Evolutionary conservation across 176 grass and related monocot genomes (phyloP), one percentile per base, ranked within the genome.

Genomic region (Carex pumila): DNA sequence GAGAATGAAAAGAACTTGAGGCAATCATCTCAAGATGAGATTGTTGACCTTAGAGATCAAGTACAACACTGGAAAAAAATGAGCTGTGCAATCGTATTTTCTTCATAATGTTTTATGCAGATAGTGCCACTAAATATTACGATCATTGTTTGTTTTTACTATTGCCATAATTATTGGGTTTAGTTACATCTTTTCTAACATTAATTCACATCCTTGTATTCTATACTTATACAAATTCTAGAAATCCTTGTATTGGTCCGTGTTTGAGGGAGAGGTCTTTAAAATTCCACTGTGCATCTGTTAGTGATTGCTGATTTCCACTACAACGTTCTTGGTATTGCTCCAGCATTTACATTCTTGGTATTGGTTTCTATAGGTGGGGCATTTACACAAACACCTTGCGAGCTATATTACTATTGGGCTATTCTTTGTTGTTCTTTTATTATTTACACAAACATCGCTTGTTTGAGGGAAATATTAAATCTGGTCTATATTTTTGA

Each of bases 31-130:
- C 91, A 99, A 89, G 90, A 92, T 60, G 97, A 99, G 58, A 80
- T 91, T 22, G 85, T 85, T 54, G 81, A 99, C 61, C 93, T 99
- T 29, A 94, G 87, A 84, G 92, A 90, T 88, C 89, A 99, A 96
- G 79, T 99, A 34, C 89, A 85, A 5, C 97, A 99, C 82, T 99
- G 91, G 97, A 99, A 99, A 94, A 93, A 92, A 36, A 82, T 94
- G 73, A 99, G 93, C 93, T 99, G 84, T 72, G 47, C 54, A 19
- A n/a, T 71, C 2, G 13, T 14, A n/a, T n/a, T n/a, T 29, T 78
- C 7, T 54, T 78, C 52, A 56, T 34, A 57, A 57, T 78, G 13
- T 57, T 71, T 77, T 71, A 71, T 21, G 18, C 15, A 3, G 19
- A 71, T 45, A 47, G 68, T 19, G 7, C 39, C 39, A 45, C 45